Base-by-base conservation (phyloP, 768 basidiomycete genomes). In the Hirschioporus abietinus region DNA sequence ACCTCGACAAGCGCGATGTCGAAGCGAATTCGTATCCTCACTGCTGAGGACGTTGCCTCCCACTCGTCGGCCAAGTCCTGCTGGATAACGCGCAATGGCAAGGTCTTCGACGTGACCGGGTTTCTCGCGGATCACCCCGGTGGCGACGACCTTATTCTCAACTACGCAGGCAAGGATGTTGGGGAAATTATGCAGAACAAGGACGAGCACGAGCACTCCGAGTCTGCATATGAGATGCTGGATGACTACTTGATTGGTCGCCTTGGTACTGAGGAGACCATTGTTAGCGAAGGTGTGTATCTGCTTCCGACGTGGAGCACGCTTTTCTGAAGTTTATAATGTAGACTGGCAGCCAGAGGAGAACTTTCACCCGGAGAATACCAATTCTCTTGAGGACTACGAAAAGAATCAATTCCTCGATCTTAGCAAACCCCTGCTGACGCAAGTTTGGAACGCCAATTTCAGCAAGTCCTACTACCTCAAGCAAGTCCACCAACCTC, bases 401-500 rank as follows among this genome's bases (percentile, higher is more conserved):
- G 88, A 88, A 76, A 92, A 91, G 79, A 94, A 91, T 75, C 83
- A 92, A 72, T 99, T 99, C 77, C 79, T 99, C 68, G 96, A 99
- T 76, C 84, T 99, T 24, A 83, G 87, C 68, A 87, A 89, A 74
- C 95, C 97, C 10, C 23, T 61, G 15, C 67, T 77, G 66, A 72
- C 75, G 66, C 97, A 99, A 77, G 86, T 99, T 68, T 95, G 91
- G 92, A 79, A 87, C 68, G 86, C 86, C 18, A 91, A 95, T 76
- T 97, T 92, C 74, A 93, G 92, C 74, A 99, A 99, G 82, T 86
- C 91, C 3, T 99, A 95, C 76, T 99, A 99, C 75, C 81, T 99
- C 63, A 86, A 93, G 72, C 97, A 99, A 76, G 93, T 99, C 0
- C 97, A 99, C 76, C 95, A 98, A 75, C 96, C 97, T 1, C 86